Conservation (phyloP, 2,329 filamentous ascomycete genomes). For the Cladorrhinum sp. region DNA sequence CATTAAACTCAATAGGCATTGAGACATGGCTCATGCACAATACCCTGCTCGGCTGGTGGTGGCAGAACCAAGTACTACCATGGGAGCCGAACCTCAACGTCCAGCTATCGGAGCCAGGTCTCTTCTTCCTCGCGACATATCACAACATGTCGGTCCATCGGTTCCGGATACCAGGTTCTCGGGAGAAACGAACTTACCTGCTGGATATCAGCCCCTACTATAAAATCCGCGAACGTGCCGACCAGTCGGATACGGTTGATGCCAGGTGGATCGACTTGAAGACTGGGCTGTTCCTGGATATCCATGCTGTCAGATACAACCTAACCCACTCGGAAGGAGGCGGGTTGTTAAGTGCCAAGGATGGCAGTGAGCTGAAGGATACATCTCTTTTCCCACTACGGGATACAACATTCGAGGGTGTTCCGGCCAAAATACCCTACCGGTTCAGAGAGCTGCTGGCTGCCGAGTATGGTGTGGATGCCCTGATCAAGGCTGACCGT, state of each 20-base stretch:
- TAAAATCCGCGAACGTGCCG: conserved; percentile 36
- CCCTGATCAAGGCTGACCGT: conserved; percentile 50
- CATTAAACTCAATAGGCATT: conserved; percentile 61
- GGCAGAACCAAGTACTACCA: conserved; percentile 64
- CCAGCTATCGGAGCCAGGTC: conserved; percentile 65
- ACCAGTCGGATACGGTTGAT: conserved; percentile 45
- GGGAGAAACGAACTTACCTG: conserved; percentile 43
- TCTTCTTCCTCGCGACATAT: conserved; percentile 62
- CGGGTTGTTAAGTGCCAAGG: conserved; percentile 50
- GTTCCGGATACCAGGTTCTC: conserved; percentile 39
- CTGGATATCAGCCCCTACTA: conserved; percentile 49
- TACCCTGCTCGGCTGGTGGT: conserved; percentile 86
- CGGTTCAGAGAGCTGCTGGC: conserved; percentile 56
- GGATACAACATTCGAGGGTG: conserved; percentile 66
- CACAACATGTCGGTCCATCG: conserved; percentile 59
- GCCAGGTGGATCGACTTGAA: conserved; percentile 48
- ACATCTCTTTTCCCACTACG: conserved; percentile 65
- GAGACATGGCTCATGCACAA: conserved; percentile 84
- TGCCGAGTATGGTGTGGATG: conserved; percentile 54
- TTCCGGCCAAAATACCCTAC: conserved; percentile 63
- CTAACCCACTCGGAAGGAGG: conserved; percentile 41
- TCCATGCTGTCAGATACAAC: conserved; percentile 50
- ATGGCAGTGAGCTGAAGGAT: conserved; percentile 51
- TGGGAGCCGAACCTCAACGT: conserved; percentile 75
- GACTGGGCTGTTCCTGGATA: conserved; percentile 49